Conservation (phyloP, 148 eudicot genomes). For the Agrostemma githago region DNA sequence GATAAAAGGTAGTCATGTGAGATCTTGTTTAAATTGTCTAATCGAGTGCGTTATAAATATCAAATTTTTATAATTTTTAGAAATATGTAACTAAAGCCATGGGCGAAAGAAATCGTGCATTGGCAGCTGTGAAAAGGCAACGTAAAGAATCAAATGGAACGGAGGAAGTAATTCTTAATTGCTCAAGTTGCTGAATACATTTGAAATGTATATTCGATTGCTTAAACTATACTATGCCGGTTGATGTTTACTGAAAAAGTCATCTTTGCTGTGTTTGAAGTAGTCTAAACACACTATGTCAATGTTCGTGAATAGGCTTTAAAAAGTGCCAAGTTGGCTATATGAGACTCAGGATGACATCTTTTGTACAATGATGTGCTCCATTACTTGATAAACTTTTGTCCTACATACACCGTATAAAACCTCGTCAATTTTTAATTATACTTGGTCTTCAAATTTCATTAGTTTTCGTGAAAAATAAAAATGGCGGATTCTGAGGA, state of each 20-base stretch:
- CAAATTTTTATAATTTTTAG: too few species aligned
- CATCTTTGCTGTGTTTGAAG: background rate
- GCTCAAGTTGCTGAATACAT: background rate
- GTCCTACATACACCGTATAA: background rate
- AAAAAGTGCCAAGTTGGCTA: background rate
- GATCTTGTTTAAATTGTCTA: too few species aligned
- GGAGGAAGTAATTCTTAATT: background rate
- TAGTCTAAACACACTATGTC: slow-evolving; percentile 3
- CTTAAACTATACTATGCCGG: background rate
- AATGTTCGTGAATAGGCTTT: background rate
- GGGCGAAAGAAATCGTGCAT: too few species aligned
- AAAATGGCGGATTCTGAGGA: background rate
- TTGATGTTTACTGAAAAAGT: background rate
- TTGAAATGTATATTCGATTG: background rate
- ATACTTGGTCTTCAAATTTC: background rate
- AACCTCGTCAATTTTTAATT: background rate
- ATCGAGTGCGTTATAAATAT: too few species aligned
- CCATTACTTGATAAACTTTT: background rate
- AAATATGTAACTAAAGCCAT: too few species aligned
- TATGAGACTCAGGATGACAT: background rate
- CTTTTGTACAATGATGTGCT: background rate
- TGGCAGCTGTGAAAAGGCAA: too few species aligned
- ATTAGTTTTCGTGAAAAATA: background rate
- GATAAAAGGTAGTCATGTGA: too few species aligned
- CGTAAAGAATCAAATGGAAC: too few species aligned